Percentiles rank a stretch among this genome's conserved stretches.
phyloP scores from a whole-genome alignment of 2,329 filamentous ascomycete genomes.

The Metarhizium robertsii region DNA sequence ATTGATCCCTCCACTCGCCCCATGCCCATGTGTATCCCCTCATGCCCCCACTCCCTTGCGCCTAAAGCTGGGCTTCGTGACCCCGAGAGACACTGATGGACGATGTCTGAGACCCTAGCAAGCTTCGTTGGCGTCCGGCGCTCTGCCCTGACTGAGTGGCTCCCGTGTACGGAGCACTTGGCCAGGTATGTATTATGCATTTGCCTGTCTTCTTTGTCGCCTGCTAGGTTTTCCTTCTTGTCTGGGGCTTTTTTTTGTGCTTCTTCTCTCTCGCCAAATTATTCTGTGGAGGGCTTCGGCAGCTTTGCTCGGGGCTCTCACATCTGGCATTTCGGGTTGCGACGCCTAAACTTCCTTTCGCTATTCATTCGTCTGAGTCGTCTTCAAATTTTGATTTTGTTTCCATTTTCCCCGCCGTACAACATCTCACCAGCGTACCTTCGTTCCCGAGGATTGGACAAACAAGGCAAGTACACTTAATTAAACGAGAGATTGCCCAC shows the following conservation, averaged over 20 bases:
- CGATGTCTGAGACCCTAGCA: constrained; percentile 3
- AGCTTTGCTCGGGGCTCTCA: neutral
- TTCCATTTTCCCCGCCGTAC: neutral
- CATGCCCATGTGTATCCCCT: constrained; percentile 2
- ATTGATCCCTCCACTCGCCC: neutral
- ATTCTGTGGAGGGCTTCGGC: neutral
- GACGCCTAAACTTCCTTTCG: neutral
- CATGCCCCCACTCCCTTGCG: constrained; percentile 3
- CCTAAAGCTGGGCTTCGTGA: neutral
- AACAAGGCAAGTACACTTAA: neutral
- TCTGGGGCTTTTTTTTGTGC: constrained; percentile 1
- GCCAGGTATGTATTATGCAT: neutral
- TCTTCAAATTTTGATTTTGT: neutral
- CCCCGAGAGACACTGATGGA: neutral
- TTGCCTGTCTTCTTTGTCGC: neutral
- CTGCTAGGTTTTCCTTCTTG: neutral
- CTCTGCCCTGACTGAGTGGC: constrained; percentile 1
- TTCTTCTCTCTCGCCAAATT: neutral
- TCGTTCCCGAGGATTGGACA: neutral
- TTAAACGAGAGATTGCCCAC: neutral
- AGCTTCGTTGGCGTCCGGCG: constrained; percentile 5
- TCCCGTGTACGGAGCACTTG: neutral
- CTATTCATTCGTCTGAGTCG: neutral
- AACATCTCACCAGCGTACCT: neutral
- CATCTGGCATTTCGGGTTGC: neutral